These are phyloP conservation scores for Basidiobolus meristosporus DNA, from an alignment of 371 early-diverging fungal species.

Conservation along the genomic window DNA sequence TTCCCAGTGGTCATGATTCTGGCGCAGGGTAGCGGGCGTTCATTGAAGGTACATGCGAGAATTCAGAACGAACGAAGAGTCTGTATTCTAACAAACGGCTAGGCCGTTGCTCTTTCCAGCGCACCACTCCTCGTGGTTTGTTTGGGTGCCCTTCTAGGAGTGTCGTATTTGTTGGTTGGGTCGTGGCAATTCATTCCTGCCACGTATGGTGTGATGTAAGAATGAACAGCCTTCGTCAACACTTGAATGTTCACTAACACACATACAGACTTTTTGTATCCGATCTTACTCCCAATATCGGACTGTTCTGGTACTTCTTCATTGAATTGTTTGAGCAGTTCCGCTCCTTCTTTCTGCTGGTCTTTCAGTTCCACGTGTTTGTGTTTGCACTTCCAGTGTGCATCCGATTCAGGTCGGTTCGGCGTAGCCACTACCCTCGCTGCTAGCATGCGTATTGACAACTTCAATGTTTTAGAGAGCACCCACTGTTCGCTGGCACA, in stretches of 20 bases:
- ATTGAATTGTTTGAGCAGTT: conserved; percentile 96
- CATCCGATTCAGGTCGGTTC: conserved; percentile 38
- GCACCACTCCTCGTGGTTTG: conserved; percentile 12
- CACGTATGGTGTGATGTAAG: conserved; percentile 65
- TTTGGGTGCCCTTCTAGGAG: conserved; percentile 16
- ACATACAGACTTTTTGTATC: conserved; percentile 1
- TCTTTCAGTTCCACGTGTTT: conserved; percentile 76
- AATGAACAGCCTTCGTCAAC: not conserved
- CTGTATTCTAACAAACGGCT: conserved; percentile 1
- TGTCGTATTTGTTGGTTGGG: conserved; percentile 34
- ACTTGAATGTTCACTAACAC: not conserved
- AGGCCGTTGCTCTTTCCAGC: conserved; percentile 6
- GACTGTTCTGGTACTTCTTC: conserved; percentile 95
- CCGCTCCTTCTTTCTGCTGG: conserved; percentile 74
- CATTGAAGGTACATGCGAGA: not conserved
- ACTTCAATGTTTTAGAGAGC: conserved; percentile 18
- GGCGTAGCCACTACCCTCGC: not conserved
- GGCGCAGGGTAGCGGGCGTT: conserved; percentile 1
- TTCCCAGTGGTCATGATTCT: conserved; percentile 33
- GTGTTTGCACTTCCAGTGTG: conserved; percentile 66
- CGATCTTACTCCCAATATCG: conserved; percentile 89
- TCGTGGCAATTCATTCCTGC: conserved; percentile 51
- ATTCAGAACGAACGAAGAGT: conserved; percentile 4
- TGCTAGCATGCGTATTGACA: not conserved
- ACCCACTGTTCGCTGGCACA: conserved; percentile 54